Base-by-base conservation (phyloP, 106 monocot genomes). In the Acorus gramineus region DNA sequence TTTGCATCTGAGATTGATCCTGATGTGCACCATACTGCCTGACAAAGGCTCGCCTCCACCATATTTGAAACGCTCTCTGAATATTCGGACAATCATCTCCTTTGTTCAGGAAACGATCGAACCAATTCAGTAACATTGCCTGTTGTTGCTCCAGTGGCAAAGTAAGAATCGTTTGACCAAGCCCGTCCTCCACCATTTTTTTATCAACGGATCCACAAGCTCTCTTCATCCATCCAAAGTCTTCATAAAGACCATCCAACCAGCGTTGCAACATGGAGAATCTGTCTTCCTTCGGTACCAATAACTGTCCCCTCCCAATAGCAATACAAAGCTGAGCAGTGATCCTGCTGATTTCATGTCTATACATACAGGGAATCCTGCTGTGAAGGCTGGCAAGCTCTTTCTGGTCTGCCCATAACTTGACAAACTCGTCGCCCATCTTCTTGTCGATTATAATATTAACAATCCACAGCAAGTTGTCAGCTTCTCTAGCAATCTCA, bases 11-110 rank as follows among this genome's bases (percentile, higher is more conserved):
- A 5, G 69, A 65, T 8, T 50, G 50, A 70, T 82, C 73, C 28
- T 65, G 49, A 4, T 14, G 2, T 47, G 13, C 53, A 10, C 10
- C 72, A 42, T 62, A 44, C n/a, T 61, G 73, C 60, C 61, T 65
- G 8, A 77, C 56, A 49, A 81, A 81, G 8, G 77, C 58, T 53
- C 81, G 69, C 51, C 77, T 73, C 81, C 81, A 82, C 81, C 81
- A 82, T 45, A 73, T 73, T 57, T 73, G 50, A 45, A 82, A 74
- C 0, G 81, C 81, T 49, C 62, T 69, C 46, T 77, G 81, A 3
- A 82, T 59, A 46, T 82, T 82, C 6, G 81, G 81, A 60, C 81
- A 77, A 49, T 82, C 73, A 46, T 77, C 81, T 2, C 81, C 77
- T 61, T 70, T 77, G 47, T 69, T 73, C 73, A 82, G 48, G 49